Evolutionary conservation across 768 basidiomycete genomes (phyloP).

Genomic region (Suillus decipiens): DNA sequence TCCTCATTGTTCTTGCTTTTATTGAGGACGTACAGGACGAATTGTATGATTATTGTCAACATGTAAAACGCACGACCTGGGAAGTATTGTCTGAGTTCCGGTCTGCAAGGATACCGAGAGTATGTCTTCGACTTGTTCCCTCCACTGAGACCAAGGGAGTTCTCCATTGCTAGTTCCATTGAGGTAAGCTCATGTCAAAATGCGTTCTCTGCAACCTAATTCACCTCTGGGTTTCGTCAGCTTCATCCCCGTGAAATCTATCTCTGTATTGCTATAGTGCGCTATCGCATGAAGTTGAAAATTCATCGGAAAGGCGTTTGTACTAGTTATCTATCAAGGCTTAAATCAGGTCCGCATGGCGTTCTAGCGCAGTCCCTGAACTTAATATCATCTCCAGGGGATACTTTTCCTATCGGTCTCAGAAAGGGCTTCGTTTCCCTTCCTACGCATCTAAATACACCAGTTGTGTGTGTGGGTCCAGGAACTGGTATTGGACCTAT

Average conservation of each 20-base stretch:
- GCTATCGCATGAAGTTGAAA: constrained; percentile 83
- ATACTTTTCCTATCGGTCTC: constrained; percentile 61
- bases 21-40: constrained; percentile 68
- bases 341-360: constrained; percentile 54
- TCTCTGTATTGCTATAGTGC: constrained; percentile 89
- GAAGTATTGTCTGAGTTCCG: constrained; percentile 91
- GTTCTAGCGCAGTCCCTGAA: not conserved
- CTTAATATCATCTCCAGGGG: constrained; percentile 42
- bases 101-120: constrained; percentile 66
- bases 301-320: constrained; percentile 80
- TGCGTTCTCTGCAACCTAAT: not conserved
- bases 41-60: constrained; percentile 82
- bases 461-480: constrained; percentile 89
- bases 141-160: constrained; percentile 78
- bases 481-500: constrained; percentile 96
- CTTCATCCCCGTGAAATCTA: constrained; percentile 71
- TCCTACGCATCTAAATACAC: constrained; percentile 48
- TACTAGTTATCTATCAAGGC: constrained; percentile 71
- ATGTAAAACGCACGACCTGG: constrained; percentile 75
- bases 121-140: constrained; percentile 93
- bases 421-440: constrained; percentile 65
- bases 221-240: constrained; percentile 26
- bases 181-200: constrained; percentile 32
- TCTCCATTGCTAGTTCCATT: constrained; percentile 87
- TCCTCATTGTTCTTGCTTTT: not conserved